A percentile compares a stretch with the other conserved stretches of the same genome.
Evolutionary conservation across 1,284 basidiomycete species (phyloP).

Genomic region (Trichosporon sp.): DNA sequence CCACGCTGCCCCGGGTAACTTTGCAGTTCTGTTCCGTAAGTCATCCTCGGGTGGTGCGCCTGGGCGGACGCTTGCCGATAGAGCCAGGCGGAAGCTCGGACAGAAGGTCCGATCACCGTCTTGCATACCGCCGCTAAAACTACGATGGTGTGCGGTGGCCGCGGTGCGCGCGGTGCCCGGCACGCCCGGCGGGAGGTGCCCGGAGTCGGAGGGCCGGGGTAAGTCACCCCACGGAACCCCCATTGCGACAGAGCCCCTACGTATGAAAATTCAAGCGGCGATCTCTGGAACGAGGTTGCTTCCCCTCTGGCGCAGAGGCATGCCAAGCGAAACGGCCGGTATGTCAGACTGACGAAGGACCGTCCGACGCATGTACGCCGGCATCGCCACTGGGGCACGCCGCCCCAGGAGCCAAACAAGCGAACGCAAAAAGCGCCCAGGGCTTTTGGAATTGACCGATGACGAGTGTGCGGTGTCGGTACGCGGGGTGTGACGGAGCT

Average conservation of each 20-base stretch:
- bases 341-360: background rate
- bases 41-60: constrained; percentile 6
- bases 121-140: constrained; percentile 17
- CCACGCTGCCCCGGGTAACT: constrained; percentile 18
- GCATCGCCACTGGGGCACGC: background rate
- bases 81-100: constrained; percentile 11
- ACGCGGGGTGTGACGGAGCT: constrained; percentile 13
- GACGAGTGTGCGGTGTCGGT: constrained; percentile 8
- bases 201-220: constrained; percentile 15
- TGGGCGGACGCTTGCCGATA: background rate
- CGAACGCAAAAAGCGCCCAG: background rate
- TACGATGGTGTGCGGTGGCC: constrained; percentile 3
- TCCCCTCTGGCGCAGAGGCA: background rate
- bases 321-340: constrained; percentile 1
- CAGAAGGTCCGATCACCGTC: constrained; percentile 13
- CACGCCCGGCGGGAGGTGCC: background rate
- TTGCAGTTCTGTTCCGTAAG: constrained; percentile 13
- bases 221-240: constrained; percentile 19
- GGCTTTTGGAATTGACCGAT: background rate
- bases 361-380: background rate
- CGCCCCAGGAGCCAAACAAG: background rate
- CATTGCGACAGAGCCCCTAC: background rate
- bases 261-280: constrained; percentile 1
- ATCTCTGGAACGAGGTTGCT: background rate
- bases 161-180: background rate